Conservation (phyloP, 306 rosid species). For the Castanea crenata region DNA sequence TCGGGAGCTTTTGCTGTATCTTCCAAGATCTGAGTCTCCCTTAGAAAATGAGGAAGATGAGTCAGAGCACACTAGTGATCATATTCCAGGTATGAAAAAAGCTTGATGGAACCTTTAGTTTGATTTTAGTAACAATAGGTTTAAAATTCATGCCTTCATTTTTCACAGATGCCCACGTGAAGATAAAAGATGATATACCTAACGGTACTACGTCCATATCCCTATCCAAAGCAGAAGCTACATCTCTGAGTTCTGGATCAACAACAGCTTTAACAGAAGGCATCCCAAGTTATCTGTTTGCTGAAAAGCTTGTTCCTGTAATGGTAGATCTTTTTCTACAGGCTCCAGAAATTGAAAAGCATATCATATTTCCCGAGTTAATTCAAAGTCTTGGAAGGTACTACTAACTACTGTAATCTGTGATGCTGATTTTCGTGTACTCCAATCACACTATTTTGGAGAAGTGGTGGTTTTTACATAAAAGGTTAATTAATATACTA, state of each 20-base stretch:
- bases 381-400: constrained; percentile 96
- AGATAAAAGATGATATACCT: constrained; percentile 36
- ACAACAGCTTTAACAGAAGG: constrained; percentile 38
- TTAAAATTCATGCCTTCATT: constrained; percentile 22
- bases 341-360: constrained; percentile 75
- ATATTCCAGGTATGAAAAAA: constrained; percentile 40
- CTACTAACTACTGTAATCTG: constrained; percentile 39
- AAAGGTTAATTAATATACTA: background rate
- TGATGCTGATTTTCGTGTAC: constrained; percentile 13
- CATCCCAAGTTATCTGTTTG: constrained; percentile 68
- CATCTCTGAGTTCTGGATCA: constrained; percentile 53
- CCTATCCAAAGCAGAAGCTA: constrained; percentile 37
- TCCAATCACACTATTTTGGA: constrained; percentile 5
- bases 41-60: constrained; percentile 58
- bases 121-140: constrained; percentile 17
- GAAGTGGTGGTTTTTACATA: background rate
- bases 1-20: constrained; percentile 70
- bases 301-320: constrained; percentile 85
- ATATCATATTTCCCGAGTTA: constrained; percentile 80
- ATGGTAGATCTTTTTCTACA: constrained; percentile 80
- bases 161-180: constrained; percentile 50
- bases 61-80: constrained; percentile 47
- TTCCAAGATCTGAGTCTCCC: constrained; percentile 67
- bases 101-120: constrained; percentile 22
- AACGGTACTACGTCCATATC: constrained; percentile 54